These are phyloP conservation scores for Triangularia setosa DNA, from an alignment of 2,329 filamentous ascomycete genomes.

Conservation along the genomic window DNA sequence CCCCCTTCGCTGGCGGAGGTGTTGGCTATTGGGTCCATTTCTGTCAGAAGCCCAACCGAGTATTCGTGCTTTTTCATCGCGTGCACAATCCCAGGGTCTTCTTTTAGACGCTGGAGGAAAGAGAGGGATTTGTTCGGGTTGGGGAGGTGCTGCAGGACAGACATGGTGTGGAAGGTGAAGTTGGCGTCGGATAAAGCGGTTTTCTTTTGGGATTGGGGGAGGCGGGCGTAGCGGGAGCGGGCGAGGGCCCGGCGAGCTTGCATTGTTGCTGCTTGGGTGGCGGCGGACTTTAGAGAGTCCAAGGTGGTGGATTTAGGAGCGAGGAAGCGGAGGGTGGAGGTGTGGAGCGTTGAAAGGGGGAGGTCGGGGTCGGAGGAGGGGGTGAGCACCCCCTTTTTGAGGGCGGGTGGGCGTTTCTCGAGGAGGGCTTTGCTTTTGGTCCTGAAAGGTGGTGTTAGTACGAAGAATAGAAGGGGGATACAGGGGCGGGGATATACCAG, in stretches of 20 bases:
- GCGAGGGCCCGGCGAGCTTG: conserved; percentile 13
- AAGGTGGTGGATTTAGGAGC: conserved; percentile 28
- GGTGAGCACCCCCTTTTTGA: conserved; percentile 29
- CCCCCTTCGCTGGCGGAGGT: conserved; percentile 68
- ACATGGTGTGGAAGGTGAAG: conserved; percentile 79
- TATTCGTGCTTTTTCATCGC: conserved; percentile 84
- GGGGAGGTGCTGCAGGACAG: conserved; percentile 73
- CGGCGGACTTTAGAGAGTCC: conserved; percentile 23
- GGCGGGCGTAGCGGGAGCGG: conserved; percentile 29
- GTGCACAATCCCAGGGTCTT: conserved; percentile 79
- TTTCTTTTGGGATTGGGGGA: conserved; percentile 15
- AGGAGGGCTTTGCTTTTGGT: conserved; percentile 28
- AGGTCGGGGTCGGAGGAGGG: conserved; percentile 25
- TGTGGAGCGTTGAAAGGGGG: conserved; percentile 24
- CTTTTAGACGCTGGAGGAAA: conserved; percentile 71
- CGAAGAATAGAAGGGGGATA: neutral
- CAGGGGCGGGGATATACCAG: conserved; percentile 6
- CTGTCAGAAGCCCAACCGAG: conserved; percentile 78
- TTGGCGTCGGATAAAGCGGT: neutral
- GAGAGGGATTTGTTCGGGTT: conserved; percentile 65
- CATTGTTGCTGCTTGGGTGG: conserved; percentile 10
- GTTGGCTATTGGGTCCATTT: conserved; percentile 88
- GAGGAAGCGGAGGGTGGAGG: conserved; percentile 30
- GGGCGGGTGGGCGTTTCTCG: conserved; percentile 15
- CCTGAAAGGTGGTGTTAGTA: conserved; percentile 18